phyloP scores from a whole-genome alignment of 1,139 yeast species.

The Pichiaceae sp. region DNA sequence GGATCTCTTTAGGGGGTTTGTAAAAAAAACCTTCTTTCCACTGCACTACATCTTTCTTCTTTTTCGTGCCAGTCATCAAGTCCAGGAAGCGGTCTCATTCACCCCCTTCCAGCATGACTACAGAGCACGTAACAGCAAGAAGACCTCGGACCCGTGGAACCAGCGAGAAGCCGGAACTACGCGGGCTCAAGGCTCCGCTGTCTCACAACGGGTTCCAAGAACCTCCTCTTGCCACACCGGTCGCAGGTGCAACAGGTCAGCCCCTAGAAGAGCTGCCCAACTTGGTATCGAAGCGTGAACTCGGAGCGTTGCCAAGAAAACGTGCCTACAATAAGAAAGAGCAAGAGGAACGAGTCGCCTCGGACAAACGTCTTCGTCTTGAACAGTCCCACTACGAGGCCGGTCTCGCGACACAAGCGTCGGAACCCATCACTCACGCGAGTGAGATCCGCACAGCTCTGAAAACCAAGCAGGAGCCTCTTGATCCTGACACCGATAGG shows the following conservation, averaged over 20 bases:
- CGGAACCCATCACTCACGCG: conserved; percentile 25
- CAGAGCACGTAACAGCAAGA: neutral
- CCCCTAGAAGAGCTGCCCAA: conserved; percentile 60
- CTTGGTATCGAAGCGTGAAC: conserved; percentile 42
- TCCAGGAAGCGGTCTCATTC: neutral
- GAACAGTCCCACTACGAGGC: conserved; percentile 17
- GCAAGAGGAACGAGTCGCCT: conserved; percentile 1
- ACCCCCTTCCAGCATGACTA: neutral
- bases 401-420: conserved; percentile 28
- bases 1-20: neutral
- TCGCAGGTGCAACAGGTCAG: conserved; percentile 48
- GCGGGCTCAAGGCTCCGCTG: neutral
- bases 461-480: conserved; percentile 2
- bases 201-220: conserved; percentile 33
- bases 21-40: neutral
- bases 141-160: conserved; percentile 1
- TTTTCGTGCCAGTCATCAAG: neutral
- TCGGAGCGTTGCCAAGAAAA: conserved; percentile 13
- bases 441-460: conserved; percentile 5
- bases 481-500: conserved; percentile 6
- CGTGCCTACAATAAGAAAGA: conserved; percentile 3
- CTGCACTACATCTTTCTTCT: neutral
- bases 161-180: neutral
- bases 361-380: conserved; percentile 1
- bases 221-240: conserved; percentile 47